Evolutionary conservation across 2,329 filamentous ascomycete genomes (phyloP).

Genomic region (Pseudocercospora eumusae): DNA sequence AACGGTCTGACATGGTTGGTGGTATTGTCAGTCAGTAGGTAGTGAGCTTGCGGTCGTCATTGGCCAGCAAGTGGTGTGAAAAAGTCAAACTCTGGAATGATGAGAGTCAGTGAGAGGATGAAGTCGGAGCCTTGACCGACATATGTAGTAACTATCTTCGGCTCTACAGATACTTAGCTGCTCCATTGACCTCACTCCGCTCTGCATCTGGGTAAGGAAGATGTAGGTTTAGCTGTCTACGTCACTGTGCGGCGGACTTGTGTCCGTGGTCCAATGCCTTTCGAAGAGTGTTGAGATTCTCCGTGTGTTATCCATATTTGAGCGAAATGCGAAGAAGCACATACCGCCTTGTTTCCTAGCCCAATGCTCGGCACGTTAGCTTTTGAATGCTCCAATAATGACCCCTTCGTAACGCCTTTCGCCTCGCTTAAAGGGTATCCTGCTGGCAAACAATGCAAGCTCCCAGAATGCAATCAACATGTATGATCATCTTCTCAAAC

Average conservation of each 20-base stretch:
- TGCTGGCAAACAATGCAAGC: not conserved
- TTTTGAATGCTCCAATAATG: not conserved
- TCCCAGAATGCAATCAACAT: not conserved
- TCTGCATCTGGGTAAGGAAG: conserved; percentile 3
- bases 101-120: not conserved
- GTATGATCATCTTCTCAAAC: not conserved
- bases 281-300: not conserved
- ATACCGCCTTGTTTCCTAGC: not conserved
- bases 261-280: conserved; percentile 4
- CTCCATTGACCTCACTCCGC: conserved; percentile 7
- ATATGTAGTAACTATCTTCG: not conserved
- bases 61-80: not conserved
- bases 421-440: conserved; percentile 7
- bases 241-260: conserved; percentile 5
- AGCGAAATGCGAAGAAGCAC: not conserved
- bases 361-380: not conserved
- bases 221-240: conserved; percentile 1
- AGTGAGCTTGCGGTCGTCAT: not conserved
- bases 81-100: not conserved
- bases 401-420: not conserved
- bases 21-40: not conserved
- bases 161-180: conserved; percentile 1
- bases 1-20: conserved; percentile 1
- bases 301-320: not conserved
- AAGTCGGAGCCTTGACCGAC: not conserved